Evolutionary conservation across 805 yeast genomes (phyloP).

Genomic region (Candida taoyuanica): DNA sequence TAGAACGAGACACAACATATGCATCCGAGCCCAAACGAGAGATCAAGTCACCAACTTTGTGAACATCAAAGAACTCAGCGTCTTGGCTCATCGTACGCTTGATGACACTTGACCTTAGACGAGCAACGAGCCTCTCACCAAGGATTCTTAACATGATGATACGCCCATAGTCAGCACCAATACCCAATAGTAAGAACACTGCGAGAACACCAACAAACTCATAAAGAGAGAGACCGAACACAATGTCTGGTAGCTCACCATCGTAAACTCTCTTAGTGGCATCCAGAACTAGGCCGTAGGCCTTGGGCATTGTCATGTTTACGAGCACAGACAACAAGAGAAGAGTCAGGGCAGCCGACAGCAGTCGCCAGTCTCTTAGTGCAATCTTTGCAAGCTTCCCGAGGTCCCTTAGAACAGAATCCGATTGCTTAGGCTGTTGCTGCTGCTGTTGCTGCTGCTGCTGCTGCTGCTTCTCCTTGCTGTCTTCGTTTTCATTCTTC

Average conservation of each 20-base stretch:
- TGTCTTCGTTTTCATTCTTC: too few species aligned
- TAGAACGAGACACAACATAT: slow-evolving; percentile 79
- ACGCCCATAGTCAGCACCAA: slow-evolving; percentile 73
- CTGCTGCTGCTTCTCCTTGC: too few species aligned
- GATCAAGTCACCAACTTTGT: slow-evolving; percentile 90
- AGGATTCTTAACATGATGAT: slow-evolving; percentile 61
- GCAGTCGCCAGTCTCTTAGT: slow-evolving; percentile 40
- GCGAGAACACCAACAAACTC: slow-evolving; percentile 59
- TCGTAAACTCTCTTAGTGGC: slow-evolving; percentile 36
- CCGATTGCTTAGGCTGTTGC: too few species aligned
- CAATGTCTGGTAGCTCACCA: slow-evolving; percentile 31
- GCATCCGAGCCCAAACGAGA: slow-evolving; percentile 89
- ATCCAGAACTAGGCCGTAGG: slow-evolving; percentile 52
- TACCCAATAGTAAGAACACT: slow-evolving; percentile 43
- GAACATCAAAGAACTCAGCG: slow-evolving; percentile 89
- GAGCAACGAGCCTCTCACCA: slow-evolving; percentile 85
- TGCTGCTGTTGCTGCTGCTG: too few species aligned
- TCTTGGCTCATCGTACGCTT: slow-evolving; percentile 80
- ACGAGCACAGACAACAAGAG: slow-evolving; percentile 44
- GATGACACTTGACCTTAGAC: slow-evolving; percentile 73
- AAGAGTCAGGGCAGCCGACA: slow-evolving; percentile 39
- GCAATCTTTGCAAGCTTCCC: slow-evolving; percentile 39
- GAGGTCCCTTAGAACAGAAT: slow-evolving; percentile 25
- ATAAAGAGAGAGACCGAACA: slow-evolving; percentile 50
- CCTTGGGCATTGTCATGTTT: slow-evolving; percentile 50